Evolutionary conservation across 1,284 basidiomycete genomes (phyloP).

Genomic region (Ustilago hordei): DNA sequence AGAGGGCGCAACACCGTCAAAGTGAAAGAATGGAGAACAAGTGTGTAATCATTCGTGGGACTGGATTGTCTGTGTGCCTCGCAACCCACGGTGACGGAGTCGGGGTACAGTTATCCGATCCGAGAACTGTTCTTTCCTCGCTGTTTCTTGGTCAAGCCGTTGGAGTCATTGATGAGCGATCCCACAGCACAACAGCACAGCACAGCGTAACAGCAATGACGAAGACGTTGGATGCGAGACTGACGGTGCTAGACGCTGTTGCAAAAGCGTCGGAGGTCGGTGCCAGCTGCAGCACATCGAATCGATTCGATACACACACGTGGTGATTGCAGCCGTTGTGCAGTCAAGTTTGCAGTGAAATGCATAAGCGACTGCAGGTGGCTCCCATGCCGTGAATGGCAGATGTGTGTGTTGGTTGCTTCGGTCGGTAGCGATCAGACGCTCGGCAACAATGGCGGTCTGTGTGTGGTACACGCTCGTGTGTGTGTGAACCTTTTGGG

Average conservation of each 20-base stretch:
- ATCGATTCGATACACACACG: constrained; percentile 6
- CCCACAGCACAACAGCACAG: too few species aligned
- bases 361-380: neutral
- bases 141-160: neutral
- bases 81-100: constrained; percentile 21
- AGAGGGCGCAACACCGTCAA: neutral
- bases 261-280: constrained; percentile 10
- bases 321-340: constrained; percentile 7
- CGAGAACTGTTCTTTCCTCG: neutral
- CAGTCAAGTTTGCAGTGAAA: neutral
- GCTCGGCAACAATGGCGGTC: constrained; percentile 15
- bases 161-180: neutral
- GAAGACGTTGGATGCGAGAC: neutral
- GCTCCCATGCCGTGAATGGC: neutral
- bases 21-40: constrained; percentile 1
- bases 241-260: neutral
- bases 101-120: constrained; percentile 8
- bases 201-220: neutral
- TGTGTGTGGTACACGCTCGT: constrained; percentile 6
- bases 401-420: neutral
- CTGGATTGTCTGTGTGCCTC: neutral
- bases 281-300: constrained; percentile 15
- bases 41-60: neutral
- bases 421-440: constrained; percentile 20
- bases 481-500: constrained; percentile 8